A percentile compares a stretch with the other conserved stretches of the same genome.
Evolutionary conservation across 2,329 filamentous ascomycete species (phyloP).

Genomic region (Passalora sequoiae): DNA sequence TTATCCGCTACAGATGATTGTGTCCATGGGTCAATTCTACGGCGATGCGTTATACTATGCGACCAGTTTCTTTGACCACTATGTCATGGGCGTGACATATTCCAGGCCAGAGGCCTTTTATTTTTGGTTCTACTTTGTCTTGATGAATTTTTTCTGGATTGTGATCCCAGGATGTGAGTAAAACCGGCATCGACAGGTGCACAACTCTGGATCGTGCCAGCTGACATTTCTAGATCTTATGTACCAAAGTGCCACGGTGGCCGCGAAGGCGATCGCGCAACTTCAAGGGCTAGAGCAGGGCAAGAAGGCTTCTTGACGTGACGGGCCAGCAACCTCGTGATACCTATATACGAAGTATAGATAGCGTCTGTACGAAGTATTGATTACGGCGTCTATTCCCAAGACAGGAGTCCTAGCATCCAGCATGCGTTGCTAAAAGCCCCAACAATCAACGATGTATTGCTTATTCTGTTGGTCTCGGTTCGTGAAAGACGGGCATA

Average conservation of each 20-base stretch:
- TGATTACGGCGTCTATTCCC: too few relatives aligned
- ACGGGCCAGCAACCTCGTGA: too few relatives aligned
- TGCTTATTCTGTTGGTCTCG: too few relatives aligned
- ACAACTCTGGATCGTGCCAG: neutral
- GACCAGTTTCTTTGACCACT: constrained; percentile 58
- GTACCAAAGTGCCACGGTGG: constrained; percentile 22
- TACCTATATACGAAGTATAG: too few relatives aligned
- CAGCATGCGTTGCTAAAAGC: too few relatives aligned
- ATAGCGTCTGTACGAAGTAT: too few relatives aligned
- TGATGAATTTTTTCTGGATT: constrained; percentile 65
- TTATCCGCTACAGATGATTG: constrained; percentile 55
- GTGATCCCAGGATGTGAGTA: constrained; percentile 54
- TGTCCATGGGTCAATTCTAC: constrained; percentile 60
- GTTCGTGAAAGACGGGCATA: too few relatives aligned
- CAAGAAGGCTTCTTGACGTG: constrained; percentile 26
- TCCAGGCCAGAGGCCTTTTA: constrained; percentile 59
- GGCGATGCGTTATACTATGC: constrained; percentile 61
- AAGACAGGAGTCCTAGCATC: too few relatives aligned
- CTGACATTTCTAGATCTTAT: constrained; percentile 26
- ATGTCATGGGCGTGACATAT: constrained; percentile 50
- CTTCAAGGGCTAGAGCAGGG: constrained; percentile 19
- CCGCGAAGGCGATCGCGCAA: constrained; percentile 23
- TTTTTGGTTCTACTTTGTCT: constrained; percentile 62
- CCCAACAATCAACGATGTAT: too few relatives aligned
- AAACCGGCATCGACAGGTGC: too few relatives aligned